Evolutionary conservation across 2,329 filamentous ascomycete genomes (phyloP), one percentile per base, ranked within the genome.

Genomic region (Gaeumannomyces sp.): DNA sequence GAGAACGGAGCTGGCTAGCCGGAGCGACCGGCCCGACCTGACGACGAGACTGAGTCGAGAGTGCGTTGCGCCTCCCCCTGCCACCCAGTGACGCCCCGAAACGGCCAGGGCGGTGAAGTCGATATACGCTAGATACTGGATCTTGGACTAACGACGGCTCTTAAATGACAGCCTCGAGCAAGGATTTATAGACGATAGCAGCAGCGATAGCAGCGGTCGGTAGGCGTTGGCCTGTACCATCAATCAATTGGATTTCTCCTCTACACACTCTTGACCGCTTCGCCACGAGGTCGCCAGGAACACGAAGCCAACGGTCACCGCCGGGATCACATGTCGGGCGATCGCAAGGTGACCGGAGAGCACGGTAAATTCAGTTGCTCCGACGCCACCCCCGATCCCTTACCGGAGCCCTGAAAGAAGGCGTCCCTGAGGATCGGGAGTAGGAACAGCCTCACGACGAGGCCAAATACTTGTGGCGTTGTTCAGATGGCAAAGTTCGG

Each of bases 31-130:
- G 68, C 75, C 76, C 60, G 83, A 86, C 67, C 81, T 80, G 61
- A 78, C 81, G 59, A 80, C 85, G 69, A 82, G 92, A 67, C 72
- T 96, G 67, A 94, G 91, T 74, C 82, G 92, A 76, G 92, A 96
- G 79, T 86, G 76, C 74, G 83, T 79, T 45, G 31, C 13, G n/a
- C 11, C 35, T 33, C 31, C 50, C 14, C 28, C 14, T 25, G 19
- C 3, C n/a, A 25, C 11, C 4, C 29, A 29, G 10, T 25, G 13
- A 31, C 6, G 11, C 22, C 19, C 22, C 45, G 7, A n/a, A n/a
- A 7, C 45, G 45, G n/a, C 14, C 35, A 38, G 14, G 45, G 22
- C 22, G 45, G 45, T 53, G 19, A 53, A n/a, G 45, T 53, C 45
- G 22, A 3, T 22, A 10, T 53, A 22, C 22, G 35, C 7, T 22